Percentiles rank a stretch among this genome's conserved stretches.
Evolutionary conservation across 306 rosid genomes (phyloP).

Genomic region (Biancaea sappan): DNA sequence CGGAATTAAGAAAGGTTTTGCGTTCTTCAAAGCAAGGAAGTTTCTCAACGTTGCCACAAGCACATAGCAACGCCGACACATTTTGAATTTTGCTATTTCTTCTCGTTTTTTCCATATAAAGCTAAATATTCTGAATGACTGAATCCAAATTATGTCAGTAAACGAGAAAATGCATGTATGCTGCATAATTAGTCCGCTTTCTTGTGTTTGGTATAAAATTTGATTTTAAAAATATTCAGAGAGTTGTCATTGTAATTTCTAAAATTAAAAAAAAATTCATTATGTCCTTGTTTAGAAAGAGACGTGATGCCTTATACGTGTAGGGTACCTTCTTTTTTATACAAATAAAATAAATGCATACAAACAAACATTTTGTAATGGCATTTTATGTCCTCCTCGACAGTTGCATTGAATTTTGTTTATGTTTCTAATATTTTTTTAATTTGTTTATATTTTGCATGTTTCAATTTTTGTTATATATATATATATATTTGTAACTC

Average conservation of each 20-base stretch:
- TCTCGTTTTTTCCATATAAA: not conserved
- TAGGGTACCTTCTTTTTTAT: not conserved
- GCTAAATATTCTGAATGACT: no score
- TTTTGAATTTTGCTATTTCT: not conserved
- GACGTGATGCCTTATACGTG: not conserved
- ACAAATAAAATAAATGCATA: not conserved
- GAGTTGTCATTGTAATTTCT: not conserved
- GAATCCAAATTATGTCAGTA: not conserved
- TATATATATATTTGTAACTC: no score
- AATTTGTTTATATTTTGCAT: no score
- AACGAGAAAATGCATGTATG: not conserved
- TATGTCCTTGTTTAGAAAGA: not conserved
- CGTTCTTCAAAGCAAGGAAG: conserved; percentile 8
- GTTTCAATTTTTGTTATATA: no score
- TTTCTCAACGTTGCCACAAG: conserved; percentile 13
- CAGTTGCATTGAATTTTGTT: no score
- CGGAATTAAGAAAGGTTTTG: not conserved
- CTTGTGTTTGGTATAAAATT: not conserved
- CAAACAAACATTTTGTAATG: not conserved
- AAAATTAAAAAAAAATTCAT: not conserved
- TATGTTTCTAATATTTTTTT: no score
- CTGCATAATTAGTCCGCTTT: no score
- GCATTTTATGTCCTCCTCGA: no score
- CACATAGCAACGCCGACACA: not conserved
- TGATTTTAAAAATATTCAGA: no score